These are phyloP conservation scores for Eucalyptus marginata DNA, from an alignment of 345 rosid species.

Conservation along the genomic window DNA sequence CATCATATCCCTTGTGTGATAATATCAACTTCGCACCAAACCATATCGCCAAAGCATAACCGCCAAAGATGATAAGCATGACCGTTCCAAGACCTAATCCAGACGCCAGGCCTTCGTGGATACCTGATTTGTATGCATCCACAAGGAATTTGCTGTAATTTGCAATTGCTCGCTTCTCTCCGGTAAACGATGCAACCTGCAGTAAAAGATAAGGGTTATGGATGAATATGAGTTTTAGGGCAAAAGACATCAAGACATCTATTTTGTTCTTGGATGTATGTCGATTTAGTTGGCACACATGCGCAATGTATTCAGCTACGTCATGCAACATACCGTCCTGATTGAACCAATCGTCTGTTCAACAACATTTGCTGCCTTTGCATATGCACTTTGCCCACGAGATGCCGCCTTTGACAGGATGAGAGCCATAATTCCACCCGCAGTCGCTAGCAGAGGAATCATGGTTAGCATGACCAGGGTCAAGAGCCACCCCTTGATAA, in stretches of 20 bases:
- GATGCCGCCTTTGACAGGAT: constrained; percentile 43
- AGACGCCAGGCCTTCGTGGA: constrained; percentile 45
- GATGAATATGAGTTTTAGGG: constrained; percentile 44
- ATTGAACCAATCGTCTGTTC: constrained; percentile 79
- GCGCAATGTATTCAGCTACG: background rate
- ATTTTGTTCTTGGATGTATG: background rate
- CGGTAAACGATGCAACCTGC: constrained; percentile 89
- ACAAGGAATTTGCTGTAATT: constrained; percentile 43
- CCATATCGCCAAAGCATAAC: constrained; percentile 67
- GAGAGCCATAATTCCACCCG: constrained; percentile 50
- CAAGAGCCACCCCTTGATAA: constrained; percentile 75
- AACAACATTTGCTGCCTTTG: constrained; percentile 55
- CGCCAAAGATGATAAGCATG: constrained; percentile 25
- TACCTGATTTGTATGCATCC: constrained; percentile 52
- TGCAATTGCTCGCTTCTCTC: constrained; percentile 66
- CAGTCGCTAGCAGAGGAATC: constrained; percentile 56
- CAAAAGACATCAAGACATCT: background rate
- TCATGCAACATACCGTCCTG: constrained; percentile 51
- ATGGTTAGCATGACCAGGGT: constrained; percentile 62
- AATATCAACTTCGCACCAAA: constrained; percentile 61
- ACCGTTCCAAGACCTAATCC: constrained; percentile 58
- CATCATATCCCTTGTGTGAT: constrained; percentile 37
- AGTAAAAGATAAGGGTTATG: constrained; percentile 17
- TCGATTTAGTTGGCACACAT: background rate
- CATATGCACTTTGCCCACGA: constrained; percentile 58